Percentiles rank a stretch among this genome's conserved stretches.
Evolutionary conservation across 768 basidiomycete genomes (phyloP).

Genomic region (Tylopilus sp.): DNA sequence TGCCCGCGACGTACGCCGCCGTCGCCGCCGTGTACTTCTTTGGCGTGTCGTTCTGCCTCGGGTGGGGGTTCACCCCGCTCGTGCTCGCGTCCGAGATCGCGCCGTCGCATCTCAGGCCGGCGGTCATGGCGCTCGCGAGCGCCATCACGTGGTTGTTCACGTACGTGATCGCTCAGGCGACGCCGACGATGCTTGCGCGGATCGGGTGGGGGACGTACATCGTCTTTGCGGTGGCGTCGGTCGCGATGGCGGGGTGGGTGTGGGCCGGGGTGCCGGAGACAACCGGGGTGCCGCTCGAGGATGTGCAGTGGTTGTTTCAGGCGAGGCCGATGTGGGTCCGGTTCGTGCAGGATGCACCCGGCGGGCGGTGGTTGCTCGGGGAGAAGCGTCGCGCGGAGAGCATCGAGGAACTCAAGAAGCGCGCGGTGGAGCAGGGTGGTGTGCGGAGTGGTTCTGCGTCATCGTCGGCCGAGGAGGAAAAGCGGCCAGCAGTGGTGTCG

Average conservation of each 20-base stretch:
- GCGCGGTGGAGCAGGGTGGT: not conserved
- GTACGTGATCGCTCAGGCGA: conserved; percentile 36
- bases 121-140: conserved; percentile 31
- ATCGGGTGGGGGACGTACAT: conserved; percentile 32
- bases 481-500: not conserved
- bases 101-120: conserved; percentile 35
- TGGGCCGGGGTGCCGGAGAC: conserved; percentile 41
- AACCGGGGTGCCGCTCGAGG: conserved; percentile 37
- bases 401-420: conserved; percentile 25
- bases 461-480: conserved; percentile 4
- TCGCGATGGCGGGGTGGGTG: conserved; percentile 32
- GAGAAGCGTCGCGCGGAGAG: conserved; percentile 17
- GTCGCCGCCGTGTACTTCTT: conserved; percentile 37
- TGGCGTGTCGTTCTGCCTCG: conserved; percentile 35
- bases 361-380: conserved; percentile 27
- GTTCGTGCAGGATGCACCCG: conserved; percentile 32
- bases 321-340: conserved; percentile 19
- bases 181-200: conserved; percentile 33
- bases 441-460: too few relatives aligned
- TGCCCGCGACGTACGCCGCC: conserved; percentile 32
- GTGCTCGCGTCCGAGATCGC: conserved; percentile 34
- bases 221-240: conserved; percentile 30
- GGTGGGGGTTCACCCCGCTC: conserved; percentile 33
- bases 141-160: conserved; percentile 35
- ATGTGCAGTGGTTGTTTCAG: conserved; percentile 36